Percentiles rank a stretch among this genome's conserved stretches.
Conservation (phyloP, 495 filamentous ascomycete genomes). For the Tuber magnatum region DNA sequence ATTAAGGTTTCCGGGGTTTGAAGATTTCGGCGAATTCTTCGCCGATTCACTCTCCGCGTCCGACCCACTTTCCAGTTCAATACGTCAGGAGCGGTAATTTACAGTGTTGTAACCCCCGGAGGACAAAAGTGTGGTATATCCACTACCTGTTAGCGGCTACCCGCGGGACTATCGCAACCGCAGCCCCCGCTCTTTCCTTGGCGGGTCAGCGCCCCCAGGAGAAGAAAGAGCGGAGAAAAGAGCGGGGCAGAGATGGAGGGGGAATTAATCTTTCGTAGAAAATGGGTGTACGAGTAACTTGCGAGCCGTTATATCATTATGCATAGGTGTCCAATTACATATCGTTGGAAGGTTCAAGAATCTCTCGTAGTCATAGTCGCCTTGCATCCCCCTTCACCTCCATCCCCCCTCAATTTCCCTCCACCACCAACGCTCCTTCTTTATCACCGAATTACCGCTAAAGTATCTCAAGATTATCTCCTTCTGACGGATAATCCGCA, state of each 20-base stretch:
- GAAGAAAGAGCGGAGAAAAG: background rate
- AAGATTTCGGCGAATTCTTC: no score
- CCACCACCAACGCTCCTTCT: background rate
- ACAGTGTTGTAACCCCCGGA: no score
- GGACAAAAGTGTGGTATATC: no score
- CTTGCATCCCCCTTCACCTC: background rate
- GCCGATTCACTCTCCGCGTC: no score
- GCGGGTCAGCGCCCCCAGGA: background rate
- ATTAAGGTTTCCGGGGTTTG: no score
- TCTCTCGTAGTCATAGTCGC: background rate
- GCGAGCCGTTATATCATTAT: slow-evolving; percentile 14
- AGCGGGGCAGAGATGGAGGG: background rate
- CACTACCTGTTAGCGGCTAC: background rate
- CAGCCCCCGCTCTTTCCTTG: background rate
- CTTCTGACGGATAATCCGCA: slow-evolving; percentile 2
- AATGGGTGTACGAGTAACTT: background rate
- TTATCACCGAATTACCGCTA: slow-evolving; percentile 1
- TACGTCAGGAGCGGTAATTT: no score
- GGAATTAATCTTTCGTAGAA: background rate
- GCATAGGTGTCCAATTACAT: background rate
- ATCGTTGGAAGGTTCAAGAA: background rate
- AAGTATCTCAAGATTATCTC: slow-evolving; percentile 7
- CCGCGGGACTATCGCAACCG: background rate
- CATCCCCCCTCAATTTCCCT: background rate
- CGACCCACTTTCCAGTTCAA: no score